A percentile compares a stretch with the other conserved stretches of the same genome.
These are phyloP conservation scores for Penicillium arizonense DNA, from an alignment of 495 filamentous ascomycete species.

Conservation along the genomic window DNA sequence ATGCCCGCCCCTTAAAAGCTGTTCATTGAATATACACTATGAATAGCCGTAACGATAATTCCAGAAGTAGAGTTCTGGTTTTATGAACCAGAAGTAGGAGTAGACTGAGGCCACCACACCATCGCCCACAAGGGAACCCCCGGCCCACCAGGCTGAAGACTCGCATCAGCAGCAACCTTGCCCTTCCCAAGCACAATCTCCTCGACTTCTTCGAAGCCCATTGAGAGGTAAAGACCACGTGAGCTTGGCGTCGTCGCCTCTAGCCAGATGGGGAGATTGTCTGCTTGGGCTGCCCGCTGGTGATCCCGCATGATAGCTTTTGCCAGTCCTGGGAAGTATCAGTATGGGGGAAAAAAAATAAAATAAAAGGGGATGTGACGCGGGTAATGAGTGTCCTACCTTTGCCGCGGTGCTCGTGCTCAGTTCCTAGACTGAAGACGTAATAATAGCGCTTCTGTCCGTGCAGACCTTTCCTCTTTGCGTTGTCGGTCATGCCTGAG, in stretches of 20 bases:
- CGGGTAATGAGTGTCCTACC: constrained; percentile 5
- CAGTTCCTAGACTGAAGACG: constrained; percentile 28
- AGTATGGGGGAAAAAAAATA: not conserved
- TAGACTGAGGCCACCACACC: constrained; percentile 29
- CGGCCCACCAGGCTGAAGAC: constrained; percentile 16
- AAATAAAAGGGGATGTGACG: not conserved
- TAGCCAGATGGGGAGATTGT: constrained; percentile 30
- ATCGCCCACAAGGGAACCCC: constrained; percentile 29
- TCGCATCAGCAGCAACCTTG: constrained; percentile 24
- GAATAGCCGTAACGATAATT: not conserved
- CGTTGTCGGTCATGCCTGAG: constrained; percentile 26
- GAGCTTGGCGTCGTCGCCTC: constrained; percentile 25
- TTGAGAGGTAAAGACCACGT: constrained; percentile 21
- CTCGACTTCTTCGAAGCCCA: constrained; percentile 29
- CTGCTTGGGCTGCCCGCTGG: constrained; percentile 14
- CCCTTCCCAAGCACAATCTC: constrained; percentile 23
- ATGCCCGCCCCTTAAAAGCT: too few species aligned
- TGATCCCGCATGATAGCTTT: constrained; percentile 23
- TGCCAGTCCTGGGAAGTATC: constrained; percentile 17
- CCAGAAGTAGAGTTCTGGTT: not conserved
- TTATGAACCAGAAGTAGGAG: not conserved
- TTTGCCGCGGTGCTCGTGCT: constrained; percentile 26
- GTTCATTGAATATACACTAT: not conserved
- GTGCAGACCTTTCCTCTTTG: constrained; percentile 21
- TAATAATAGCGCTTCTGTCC: constrained; percentile 27